Percentiles rank a stretch among this genome's conserved stretches.
phyloP scores from a whole-genome alignment of 176 grass and related monocot species.

The Zea luxurians region DNA sequence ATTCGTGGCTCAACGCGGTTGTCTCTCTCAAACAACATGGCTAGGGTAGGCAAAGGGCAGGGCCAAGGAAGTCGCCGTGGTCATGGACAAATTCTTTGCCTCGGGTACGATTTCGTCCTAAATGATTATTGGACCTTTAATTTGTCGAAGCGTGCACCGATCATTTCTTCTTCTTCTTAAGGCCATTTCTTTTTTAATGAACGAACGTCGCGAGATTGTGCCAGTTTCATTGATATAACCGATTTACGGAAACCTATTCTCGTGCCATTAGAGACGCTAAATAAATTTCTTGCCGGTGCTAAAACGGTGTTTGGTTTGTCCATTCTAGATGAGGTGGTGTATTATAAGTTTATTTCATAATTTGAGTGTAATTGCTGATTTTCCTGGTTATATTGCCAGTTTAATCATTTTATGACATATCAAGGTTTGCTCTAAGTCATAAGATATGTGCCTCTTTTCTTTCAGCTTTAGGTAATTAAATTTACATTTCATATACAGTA shows the following conservation, averaged over 20 bases:
- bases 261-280: not conserved
- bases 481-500: not conserved
- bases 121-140: not conserved
- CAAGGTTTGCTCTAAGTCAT: not conserved
- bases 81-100: constrained; percentile 27
- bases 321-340: too few relatives aligned
- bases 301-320: not conserved
- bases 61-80: not conserved
- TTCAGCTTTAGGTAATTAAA: not conserved
- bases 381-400: not conserved
- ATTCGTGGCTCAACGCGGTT: constrained; percentile 10
- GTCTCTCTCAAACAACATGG: not conserved
- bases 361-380: not conserved
- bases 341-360: too few relatives aligned
- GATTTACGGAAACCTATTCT: not conserved
- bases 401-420: not conserved
- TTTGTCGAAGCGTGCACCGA: not conserved
- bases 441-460: not conserved
- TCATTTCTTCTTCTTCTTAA: not conserved
- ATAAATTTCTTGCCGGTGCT: too few relatives aligned
- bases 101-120: constrained; percentile 11
- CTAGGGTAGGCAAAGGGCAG: not conserved
- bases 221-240: not conserved
- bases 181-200: not conserved
- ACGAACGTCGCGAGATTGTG: not conserved